phyloP scores from a whole-genome alignment of 164 flowering plant genomes.

The Piper betle region DNA sequence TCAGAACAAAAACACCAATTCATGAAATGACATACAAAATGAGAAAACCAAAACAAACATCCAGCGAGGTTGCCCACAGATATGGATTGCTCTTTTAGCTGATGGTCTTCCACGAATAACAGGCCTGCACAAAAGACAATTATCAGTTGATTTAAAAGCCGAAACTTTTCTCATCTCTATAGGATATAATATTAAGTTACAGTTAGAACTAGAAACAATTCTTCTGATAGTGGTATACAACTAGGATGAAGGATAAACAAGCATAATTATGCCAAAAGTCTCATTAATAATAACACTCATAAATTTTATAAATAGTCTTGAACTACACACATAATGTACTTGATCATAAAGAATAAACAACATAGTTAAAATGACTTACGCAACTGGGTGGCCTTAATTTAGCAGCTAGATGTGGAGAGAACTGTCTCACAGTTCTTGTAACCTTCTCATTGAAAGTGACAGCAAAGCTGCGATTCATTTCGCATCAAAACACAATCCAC shows the following conservation, averaged over 20 bases:
- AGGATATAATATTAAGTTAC: no score
- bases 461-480: no score
- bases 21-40: conserved; percentile 26
- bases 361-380: conserved; percentile 32
- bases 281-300: no score
- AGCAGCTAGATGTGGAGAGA: conserved; percentile 95
- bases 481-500: no score
- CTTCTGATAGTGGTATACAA: no score
- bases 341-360: neutral
- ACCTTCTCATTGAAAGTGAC: conserved; percentile 81
- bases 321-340: no score
- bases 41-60: conserved; percentile 61
- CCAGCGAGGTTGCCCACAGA: conserved; percentile 97
- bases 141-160: no score
- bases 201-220: no score
- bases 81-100: conserved; percentile 62
- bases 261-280: no score
- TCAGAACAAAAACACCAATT: neutral
- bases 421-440: conserved; percentile 80
- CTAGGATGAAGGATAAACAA: no score
- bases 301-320: no score
- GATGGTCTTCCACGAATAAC: conserved; percentile 98
- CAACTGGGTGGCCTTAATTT: conserved; percentile 90
- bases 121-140: conserved; percentile 39
- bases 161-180: no score